Evolutionary conservation across 768 basidiomycete genomes (phyloP).

Genomic region (Mycena haematopus): DNA sequence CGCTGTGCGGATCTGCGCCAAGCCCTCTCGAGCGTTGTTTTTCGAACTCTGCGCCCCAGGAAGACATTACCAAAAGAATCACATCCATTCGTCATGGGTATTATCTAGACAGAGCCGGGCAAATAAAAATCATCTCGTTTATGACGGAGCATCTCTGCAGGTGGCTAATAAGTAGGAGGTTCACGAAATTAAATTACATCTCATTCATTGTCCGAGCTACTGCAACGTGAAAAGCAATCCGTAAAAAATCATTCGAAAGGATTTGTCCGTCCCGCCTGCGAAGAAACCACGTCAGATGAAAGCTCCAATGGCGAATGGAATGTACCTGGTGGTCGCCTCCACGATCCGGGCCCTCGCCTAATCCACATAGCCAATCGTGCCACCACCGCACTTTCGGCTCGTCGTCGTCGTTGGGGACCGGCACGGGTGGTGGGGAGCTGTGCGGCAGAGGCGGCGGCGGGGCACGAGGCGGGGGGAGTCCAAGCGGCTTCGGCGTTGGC

Average conservation of each 20-base stretch:
- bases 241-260: constrained; percentile 50
- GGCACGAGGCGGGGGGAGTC: constrained; percentile 64
- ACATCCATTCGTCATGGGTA: constrained; percentile 2
- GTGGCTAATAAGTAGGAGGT: constrained; percentile 1
- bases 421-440: constrained; percentile 43
- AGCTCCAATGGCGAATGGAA: constrained; percentile 9
- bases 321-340: constrained; percentile 74
- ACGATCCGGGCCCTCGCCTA: constrained; percentile 74
- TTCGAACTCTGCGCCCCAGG: not conserved
- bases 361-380: constrained; percentile 89
- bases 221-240: not conserved
- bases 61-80: not conserved
- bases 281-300: constrained; percentile 11
- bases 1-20: too few species aligned
- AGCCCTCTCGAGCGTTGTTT: not conserved
- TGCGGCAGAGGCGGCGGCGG: constrained; percentile 51
- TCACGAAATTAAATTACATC: constrained; percentile 9
- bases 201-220: constrained; percentile 1
- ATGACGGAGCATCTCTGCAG: constrained; percentile 15
- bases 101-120: not conserved
- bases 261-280: constrained; percentile 78
- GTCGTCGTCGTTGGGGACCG: constrained; percentile 38
- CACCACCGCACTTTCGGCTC: constrained; percentile 65
- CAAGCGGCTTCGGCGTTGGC: constrained; percentile 64
- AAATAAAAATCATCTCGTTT: not conserved